phyloP scores from a whole-genome alignment of 1,284 basidiomycete species.

The Apiotrichum veenhuisii region DNA sequence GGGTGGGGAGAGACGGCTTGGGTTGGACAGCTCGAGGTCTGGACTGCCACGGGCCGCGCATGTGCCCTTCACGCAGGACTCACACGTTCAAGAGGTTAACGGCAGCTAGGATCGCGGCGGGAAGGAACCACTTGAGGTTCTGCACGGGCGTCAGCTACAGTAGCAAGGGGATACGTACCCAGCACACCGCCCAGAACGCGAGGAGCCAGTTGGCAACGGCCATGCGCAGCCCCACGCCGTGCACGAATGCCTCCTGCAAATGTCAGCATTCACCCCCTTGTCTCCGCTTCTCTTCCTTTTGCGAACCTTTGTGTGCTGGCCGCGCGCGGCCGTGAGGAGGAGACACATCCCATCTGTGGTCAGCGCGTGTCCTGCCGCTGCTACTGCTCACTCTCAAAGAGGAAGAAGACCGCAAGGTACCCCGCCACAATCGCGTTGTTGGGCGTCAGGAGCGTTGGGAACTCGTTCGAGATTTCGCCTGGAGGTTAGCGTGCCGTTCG shows the following conservation, averaged over 20 bases:
- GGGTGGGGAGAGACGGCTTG: too few species aligned
- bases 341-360: slow-evolving; percentile 73
- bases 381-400: slow-evolving; percentile 33
- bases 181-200: slow-evolving; percentile 76
- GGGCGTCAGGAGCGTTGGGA: slow-evolving; percentile 71
- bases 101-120: slow-evolving; percentile 43
- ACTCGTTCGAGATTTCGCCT: slow-evolving; percentile 58
- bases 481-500: too few species aligned
- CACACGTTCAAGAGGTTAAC: slow-evolving; percentile 47
- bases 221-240: slow-evolving; percentile 72
- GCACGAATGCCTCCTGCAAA: slow-evolving; percentile 62
- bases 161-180: slow-evolving; percentile 54
- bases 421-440: slow-evolving; percentile 60
- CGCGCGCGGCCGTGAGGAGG: slow-evolving; percentile 65
- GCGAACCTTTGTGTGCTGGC: slow-evolving; percentile 70
- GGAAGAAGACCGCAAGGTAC: slow-evolving; percentile 58
- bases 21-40: too few species aligned
- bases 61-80: too few species aligned
- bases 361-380: not conserved
- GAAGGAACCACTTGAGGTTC: slow-evolving; percentile 47
- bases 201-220: slow-evolving; percentile 77
- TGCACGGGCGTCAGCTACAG: slow-evolving; percentile 27
- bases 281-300: slow-evolving; percentile 9
- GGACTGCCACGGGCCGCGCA: too few species aligned
- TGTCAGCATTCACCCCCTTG: not conserved